Evolutionary conservation across 1,139 yeast species (phyloP), one percentile per base, ranked within the genome.

Genomic region (Insectozyma bohioensis): DNA sequence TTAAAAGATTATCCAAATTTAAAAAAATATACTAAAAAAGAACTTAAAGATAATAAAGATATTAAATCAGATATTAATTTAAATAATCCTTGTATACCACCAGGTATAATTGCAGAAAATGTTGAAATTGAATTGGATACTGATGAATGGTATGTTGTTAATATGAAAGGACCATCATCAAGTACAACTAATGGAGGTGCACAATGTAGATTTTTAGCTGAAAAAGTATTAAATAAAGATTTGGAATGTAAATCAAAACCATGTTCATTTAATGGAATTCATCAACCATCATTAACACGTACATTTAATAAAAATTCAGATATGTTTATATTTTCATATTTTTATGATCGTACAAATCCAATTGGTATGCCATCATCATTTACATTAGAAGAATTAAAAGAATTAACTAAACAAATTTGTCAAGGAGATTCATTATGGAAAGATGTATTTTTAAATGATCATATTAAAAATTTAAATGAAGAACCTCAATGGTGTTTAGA

Each of bases 401-500:
- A 86, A 36, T 72, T 94, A 49, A 83, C 97, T 35, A 74, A 75
- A 54, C 71, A 78, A 43, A 97, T 92, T 16, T 92, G 99, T 62
- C 74, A 78, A 27, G 98, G 98, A 28, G 78, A 78, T 42, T 64
- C 70, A 2, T 67, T 78, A 27, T 90, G 96, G 94, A 67, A 73
- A 36, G 74, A 78, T 31, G 77, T 52, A 40, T 75, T 56, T 31
- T 70, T 82, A 40, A 81, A 75, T 34, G 88, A 80, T 9, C 85
- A 88, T 20, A 60, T 86, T 30, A 67, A 69, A 33, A 77, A 78
- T 42, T 73, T 94, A 44, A 64, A 71, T 42, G 73, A 75, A 35
- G 94, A 88, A 57, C 96, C 97, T 29, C 82, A 83, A 51, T 90
- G 96, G 95, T 92, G 99, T 63, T 63, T 85, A 51, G 98, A 92